phyloP scores from a whole-genome alignment of 768 basidiomycete genomes.

The Rhodosporidiobolus odoratus region DNA sequence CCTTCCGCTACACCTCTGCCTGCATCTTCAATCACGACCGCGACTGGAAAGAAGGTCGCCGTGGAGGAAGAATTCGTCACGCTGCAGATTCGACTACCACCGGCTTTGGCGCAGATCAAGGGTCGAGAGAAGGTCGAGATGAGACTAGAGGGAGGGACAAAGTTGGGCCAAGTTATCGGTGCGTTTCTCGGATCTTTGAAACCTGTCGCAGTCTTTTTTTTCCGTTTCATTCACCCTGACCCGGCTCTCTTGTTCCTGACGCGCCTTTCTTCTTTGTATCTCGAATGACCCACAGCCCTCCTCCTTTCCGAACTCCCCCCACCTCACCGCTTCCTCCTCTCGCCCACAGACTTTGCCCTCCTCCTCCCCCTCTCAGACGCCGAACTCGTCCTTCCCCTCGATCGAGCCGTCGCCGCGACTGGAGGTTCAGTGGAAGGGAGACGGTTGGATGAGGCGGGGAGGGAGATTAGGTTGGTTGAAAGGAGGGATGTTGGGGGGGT shows the following conservation, averaged over 20 bases:
- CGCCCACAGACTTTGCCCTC: conserved; percentile 71
- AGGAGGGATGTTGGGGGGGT: conserved; percentile 67
- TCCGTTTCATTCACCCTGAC: no score
- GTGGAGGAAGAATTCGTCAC: conserved; percentile 16
- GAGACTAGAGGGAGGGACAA: conserved; percentile 63
- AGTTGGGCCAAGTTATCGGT: conserved; percentile 40
- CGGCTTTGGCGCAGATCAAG: background rate
- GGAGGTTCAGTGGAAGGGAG: no score
- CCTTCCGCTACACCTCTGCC: background rate
- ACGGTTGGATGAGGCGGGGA: background rate
- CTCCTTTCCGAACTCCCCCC: conserved; percentile 45
- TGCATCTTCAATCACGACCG: background rate
- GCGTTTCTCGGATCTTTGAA: no score
- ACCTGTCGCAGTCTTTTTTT: no score
- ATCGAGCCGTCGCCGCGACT: conserved; percentile 79
- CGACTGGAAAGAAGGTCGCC: background rate
- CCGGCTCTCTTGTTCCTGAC: background rate
- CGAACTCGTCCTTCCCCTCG: conserved; percentile 78
- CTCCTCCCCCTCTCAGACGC: conserved; percentile 57
- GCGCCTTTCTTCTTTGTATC: background rate
- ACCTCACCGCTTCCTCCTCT: conserved; percentile 53
- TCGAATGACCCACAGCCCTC: conserved; percentile 15
- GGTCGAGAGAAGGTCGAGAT: conserved; percentile 19
- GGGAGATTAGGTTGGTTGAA: conserved; percentile 71
- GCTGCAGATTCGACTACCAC: conserved; percentile 10